A percentile compares a stretch with the other conserved stretches of the same genome.
Evolutionary conservation across 768 basidiomycete genomes (phyloP).

Genomic region (Amanita polypyramis): DNA sequence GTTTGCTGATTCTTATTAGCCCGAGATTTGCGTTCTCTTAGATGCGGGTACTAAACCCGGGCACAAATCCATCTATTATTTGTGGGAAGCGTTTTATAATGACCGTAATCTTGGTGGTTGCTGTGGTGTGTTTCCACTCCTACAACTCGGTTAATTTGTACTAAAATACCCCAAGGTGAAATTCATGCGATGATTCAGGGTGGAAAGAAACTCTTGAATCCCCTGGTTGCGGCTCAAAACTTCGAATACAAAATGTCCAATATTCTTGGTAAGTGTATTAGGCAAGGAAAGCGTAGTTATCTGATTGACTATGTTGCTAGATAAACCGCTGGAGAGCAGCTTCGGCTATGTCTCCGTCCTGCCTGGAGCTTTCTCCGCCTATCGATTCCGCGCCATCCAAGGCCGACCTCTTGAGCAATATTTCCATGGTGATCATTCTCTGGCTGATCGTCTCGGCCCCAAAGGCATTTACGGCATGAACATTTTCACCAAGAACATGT

Average conservation of each 20-base stretch:
- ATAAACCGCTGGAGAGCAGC: constrained; percentile 90
- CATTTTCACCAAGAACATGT: constrained; percentile 90
- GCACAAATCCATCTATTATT: constrained; percentile 90
- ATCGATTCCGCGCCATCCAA: constrained; percentile 86
- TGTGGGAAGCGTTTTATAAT: constrained; percentile 90
- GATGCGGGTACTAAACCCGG: constrained; percentile 97
- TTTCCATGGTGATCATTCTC: constrained; percentile 80
- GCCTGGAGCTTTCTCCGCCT: constrained; percentile 95
- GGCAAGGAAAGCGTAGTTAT: neutral
- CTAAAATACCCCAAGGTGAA: constrained; percentile 33
- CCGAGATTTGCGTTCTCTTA: constrained; percentile 85
- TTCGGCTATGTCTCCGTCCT: constrained; percentile 95
- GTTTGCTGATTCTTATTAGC: constrained; percentile 29
- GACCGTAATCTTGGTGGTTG: constrained; percentile 73
- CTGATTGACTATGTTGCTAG: constrained; percentile 21
- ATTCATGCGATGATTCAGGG: constrained; percentile 96
- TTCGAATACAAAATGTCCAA: constrained; percentile 99
- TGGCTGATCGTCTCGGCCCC: constrained; percentile 84
- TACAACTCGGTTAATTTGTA: neutral
- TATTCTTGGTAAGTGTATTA: constrained; percentile 54
- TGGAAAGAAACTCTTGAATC: constrained; percentile 85
- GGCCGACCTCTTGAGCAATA: constrained; percentile 82
- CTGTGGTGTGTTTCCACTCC: constrained; percentile 42
- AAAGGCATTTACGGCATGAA: constrained; percentile 97
- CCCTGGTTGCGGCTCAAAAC: constrained; percentile 89